Evolutionary conservation across 2,329 filamentous ascomycete species (phyloP).

Genomic region (Podosphaera fusca): DNA sequence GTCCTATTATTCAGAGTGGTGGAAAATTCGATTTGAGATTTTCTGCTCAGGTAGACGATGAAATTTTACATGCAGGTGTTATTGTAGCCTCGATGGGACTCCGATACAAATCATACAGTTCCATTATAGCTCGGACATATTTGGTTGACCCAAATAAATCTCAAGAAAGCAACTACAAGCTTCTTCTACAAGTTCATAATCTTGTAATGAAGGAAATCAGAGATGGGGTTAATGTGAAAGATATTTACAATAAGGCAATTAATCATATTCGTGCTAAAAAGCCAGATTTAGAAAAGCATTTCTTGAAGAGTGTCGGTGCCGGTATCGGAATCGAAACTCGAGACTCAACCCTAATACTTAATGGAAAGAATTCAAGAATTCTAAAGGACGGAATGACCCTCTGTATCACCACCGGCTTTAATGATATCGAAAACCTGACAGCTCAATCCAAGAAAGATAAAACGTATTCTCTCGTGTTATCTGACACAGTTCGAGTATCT

Average conservation of each 20-base stretch:
- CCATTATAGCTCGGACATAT: slow-evolving; percentile 78
- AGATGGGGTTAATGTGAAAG: slow-evolving; percentile 67
- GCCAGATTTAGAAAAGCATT: slow-evolving; percentile 85
- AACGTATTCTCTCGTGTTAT: slow-evolving; percentile 70
- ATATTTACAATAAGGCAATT: slow-evolving; percentile 77
- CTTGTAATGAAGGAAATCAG: slow-evolving; percentile 75
- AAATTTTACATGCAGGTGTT: slow-evolving; percentile 67
- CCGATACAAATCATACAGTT: slow-evolving; percentile 89
- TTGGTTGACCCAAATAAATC: slow-evolving; percentile 92
- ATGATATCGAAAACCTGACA: slow-evolving; percentile 66
- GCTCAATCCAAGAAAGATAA: slow-evolving; percentile 79
- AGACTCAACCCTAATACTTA: slow-evolving; percentile 63
- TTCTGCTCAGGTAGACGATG: slow-evolving; percentile 54
- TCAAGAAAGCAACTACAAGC: slow-evolving; percentile 84
- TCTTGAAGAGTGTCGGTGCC: slow-evolving; percentile 75
- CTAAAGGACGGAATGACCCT: slow-evolving; percentile 96
- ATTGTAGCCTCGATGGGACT: slow-evolving; percentile 84
- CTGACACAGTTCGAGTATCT: slow-evolving; percentile 80
- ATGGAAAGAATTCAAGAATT: slow-evolving; percentile 59
- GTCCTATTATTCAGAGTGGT: slow-evolving; percentile 80
- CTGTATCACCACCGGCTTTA: slow-evolving; percentile 71
- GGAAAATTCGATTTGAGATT: slow-evolving; percentile 85
- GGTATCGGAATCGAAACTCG: slow-evolving; percentile 84
- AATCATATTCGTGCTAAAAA: slow-evolving; percentile 67
- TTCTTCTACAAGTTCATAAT: slow-evolving; percentile 65